A percentile compares a stretch with the other conserved stretches of the same genome.
Conservation (phyloP, 140 eudicot genomes). For the Flaveria floridana region DNA sequence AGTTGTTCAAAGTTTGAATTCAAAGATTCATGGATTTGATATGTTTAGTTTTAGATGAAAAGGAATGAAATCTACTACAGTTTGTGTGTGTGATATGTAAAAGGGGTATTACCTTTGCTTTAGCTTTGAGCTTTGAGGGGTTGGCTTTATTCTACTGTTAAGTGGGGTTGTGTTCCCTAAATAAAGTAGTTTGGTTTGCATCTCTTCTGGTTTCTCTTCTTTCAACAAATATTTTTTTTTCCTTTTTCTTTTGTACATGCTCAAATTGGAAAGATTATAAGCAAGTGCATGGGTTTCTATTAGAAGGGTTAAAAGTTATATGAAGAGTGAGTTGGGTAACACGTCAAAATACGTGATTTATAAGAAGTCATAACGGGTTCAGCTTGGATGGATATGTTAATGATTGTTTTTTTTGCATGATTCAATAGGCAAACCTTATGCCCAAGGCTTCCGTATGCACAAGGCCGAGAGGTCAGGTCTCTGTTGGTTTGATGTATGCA, state of each 20-base stretch:
- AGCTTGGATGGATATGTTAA: too few relatives aligned
- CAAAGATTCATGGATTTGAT: slow-evolving; percentile 36
- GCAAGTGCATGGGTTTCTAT: neutral
- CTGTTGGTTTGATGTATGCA: too few relatives aligned
- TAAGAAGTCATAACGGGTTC: too few relatives aligned
- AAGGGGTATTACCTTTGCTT: slow-evolving; percentile 48
- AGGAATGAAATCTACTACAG: slow-evolving; percentile 35
- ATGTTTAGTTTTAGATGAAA: slow-evolving; percentile 37
- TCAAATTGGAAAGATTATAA: slow-evolving; percentile 6
- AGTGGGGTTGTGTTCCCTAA: slow-evolving; percentile 55
- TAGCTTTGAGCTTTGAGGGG: slow-evolving; percentile 44
- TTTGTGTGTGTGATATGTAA: slow-evolving; percentile 38
- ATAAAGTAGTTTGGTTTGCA: slow-evolving; percentile 52
- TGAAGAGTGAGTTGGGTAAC: neutral
- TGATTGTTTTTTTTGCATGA: neutral
- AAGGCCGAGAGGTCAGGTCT: too few relatives aligned
- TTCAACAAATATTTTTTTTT: slow-evolving; percentile 30
- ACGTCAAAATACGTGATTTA: neutral
- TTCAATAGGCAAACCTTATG: neutral
- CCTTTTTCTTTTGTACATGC: slow-evolving; percentile 21
- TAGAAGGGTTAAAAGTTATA: neutral
- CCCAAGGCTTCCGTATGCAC: too few relatives aligned
- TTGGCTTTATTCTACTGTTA: slow-evolving; percentile 48
- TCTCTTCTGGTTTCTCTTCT: slow-evolving; percentile 41
- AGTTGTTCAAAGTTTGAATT: slow-evolving; percentile 39